Conservation (phyloP, 1,284 basidiomycete genomes). For the Marasmius oreades region DNA sequence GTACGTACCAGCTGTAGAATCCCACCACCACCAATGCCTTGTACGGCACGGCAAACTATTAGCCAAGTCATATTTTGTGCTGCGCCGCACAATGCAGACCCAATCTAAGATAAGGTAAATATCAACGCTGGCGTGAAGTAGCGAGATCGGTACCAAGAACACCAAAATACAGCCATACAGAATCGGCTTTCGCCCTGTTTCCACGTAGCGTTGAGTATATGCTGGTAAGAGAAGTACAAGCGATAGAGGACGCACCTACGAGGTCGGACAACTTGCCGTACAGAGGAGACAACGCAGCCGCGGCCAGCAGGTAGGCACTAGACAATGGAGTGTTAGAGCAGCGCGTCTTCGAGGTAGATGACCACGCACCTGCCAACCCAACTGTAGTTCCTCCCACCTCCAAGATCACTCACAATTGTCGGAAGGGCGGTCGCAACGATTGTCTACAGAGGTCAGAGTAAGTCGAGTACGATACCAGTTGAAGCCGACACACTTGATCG, state of each 20-base stretch:
- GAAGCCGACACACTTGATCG: conserved; percentile 42
- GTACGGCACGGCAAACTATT: conserved; percentile 71
- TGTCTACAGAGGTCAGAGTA: conserved; percentile 38
- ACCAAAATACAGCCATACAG: conserved; percentile 64
- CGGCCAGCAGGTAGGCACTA: conserved; percentile 72
- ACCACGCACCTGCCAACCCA: conserved; percentile 72
- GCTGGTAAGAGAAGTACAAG: background rate
- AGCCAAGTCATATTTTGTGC: conserved; percentile 79
- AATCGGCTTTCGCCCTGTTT: conserved; percentile 67
- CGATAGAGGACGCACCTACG: conserved; percentile 27
- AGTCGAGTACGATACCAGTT: background rate
- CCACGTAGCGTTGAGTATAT: background rate
- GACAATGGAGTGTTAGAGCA: background rate
- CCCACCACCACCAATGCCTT: conserved; percentile 82
- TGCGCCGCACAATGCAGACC: conserved; percentile 79
- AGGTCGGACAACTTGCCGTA: conserved; percentile 62
- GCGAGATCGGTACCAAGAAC: conserved; percentile 52
- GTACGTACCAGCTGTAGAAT: conserved; percentile 50
- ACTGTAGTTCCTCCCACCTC: conserved; percentile 65
- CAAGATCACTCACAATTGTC: conserved; percentile 68
- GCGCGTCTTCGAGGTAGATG: background rate
- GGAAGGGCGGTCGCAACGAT: conserved; percentile 81
- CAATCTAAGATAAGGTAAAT: conserved; percentile 43
- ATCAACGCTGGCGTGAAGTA: background rate
- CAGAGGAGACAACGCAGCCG: conserved; percentile 64